phyloP scores from a whole-genome alignment of 768 basidiomycete species.

The Collybia mongolica region DNA sequence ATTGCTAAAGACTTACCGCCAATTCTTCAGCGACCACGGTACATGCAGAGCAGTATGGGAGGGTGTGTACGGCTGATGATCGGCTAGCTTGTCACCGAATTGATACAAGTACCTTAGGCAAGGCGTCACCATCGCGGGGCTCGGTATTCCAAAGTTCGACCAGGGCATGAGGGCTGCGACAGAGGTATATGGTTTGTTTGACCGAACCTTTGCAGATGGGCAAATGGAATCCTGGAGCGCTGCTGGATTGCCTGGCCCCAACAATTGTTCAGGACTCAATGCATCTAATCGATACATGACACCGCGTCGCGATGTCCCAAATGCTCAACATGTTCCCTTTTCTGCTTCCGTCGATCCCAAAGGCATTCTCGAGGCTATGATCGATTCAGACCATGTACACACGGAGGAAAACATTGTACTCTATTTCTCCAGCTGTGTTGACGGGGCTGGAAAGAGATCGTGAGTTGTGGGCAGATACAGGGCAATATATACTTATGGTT shows the following conservation, averaged over 20 bases:
- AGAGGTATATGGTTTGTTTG: constrained; percentile 5
- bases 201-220: constrained; percentile 1
- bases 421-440: constrained; percentile 1
- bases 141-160: constrained; percentile 3
- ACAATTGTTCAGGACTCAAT: not conserved
- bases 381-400: not conserved
- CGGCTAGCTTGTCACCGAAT: no score
- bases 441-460: not conserved
- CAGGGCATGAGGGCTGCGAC: not conserved
- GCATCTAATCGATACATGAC: constrained; percentile 13
- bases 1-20: no score
- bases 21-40: no score
- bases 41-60: no score
- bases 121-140: constrained; percentile 1
- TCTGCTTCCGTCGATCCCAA: not conserved
- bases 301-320: not conserved
- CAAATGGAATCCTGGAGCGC: not conserved
- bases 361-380: not conserved
- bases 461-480: not conserved
- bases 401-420: constrained; percentile 1
- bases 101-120: not conserved
- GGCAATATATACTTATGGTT: not conserved
- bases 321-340: constrained; percentile 3
- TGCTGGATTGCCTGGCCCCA: not conserved
- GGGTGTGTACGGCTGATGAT: no score